phyloP scores from a whole-genome alignment of 441 rosid genomes.

The Lepidium campestre region DNA sequence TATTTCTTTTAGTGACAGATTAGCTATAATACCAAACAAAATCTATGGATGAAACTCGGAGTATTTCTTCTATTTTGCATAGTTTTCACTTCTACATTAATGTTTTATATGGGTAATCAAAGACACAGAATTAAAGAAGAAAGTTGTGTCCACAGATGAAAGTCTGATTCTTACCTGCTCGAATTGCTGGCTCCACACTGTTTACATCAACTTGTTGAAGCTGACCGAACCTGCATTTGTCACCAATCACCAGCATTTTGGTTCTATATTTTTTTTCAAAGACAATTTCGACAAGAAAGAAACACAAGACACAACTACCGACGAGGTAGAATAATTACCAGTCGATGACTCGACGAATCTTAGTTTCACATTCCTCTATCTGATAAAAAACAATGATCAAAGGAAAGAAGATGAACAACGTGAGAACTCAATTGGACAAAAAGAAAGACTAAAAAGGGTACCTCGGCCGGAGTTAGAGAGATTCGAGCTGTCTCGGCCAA shows the following conservation, averaged over 20 bases:
- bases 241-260: not conserved
- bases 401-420: not conserved
- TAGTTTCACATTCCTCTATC: conserved; percentile 65
- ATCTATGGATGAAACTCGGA: not conserved
- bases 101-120: not conserved
- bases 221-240: conserved; percentile 73
- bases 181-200: conserved; percentile 66
- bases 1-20: not conserved
- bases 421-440: not conserved
- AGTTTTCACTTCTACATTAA: not conserved
- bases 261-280: not conserved
- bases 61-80: too few species aligned
- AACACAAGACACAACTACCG: not conserved
- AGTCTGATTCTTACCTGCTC: conserved; percentile 60
- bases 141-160: not conserved
- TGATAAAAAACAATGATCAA: not conserved
- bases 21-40: not conserved
- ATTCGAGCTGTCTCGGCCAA: conserved; percentile 81
- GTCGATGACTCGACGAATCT: conserved; percentile 64
- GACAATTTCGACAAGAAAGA: not conserved
- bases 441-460: not conserved
- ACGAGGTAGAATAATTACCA: conserved; percentile 35
- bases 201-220: conserved; percentile 78
- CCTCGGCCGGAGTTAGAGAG: conserved; percentile 62
- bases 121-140: not conserved